Evolutionary conservation across 495 filamentous ascomycete species (phyloP).

Genomic region (Clavariopsis aquatica): DNA sequence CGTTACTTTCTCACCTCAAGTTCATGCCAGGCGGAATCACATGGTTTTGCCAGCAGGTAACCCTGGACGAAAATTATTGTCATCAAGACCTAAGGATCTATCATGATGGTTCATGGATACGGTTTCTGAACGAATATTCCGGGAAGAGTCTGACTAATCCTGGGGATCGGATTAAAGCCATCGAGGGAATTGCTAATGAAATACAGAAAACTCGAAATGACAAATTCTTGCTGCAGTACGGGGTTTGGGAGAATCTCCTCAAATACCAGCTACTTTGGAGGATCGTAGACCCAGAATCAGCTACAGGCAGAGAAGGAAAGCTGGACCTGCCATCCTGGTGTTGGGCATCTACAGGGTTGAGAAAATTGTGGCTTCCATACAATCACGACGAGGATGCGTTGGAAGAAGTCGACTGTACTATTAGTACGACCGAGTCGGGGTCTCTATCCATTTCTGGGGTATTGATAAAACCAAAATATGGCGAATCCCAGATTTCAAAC

Average conservation of each 20-base stretch:
- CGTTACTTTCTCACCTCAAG: no score
- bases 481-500: not conserved
- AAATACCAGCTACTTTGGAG: constrained; percentile 1
- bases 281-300: not conserved
- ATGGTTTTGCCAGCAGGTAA: not conserved
- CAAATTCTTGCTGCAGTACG: not conserved
- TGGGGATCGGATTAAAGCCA: not conserved
- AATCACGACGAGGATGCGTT: not conserved
- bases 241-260: constrained; percentile 5
- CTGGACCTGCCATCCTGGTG: constrained; percentile 5
- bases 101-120: not conserved
- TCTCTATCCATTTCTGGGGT: not conserved
- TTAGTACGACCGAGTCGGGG: not conserved
- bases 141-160: not conserved
- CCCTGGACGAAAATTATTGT: not conserved
- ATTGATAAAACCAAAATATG: not conserved
- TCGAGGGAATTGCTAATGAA: not conserved
- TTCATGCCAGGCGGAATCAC: constrained; percentile 9
- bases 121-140: not conserved
- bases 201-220: not conserved
- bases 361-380: not conserved
- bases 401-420: not conserved
- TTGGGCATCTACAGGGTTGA: not conserved
- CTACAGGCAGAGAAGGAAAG: not conserved
- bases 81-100: not conserved